Conservation (phyloP, 1,284 basidiomycete species). For the Bondarzewia mesenterica region DNA sequence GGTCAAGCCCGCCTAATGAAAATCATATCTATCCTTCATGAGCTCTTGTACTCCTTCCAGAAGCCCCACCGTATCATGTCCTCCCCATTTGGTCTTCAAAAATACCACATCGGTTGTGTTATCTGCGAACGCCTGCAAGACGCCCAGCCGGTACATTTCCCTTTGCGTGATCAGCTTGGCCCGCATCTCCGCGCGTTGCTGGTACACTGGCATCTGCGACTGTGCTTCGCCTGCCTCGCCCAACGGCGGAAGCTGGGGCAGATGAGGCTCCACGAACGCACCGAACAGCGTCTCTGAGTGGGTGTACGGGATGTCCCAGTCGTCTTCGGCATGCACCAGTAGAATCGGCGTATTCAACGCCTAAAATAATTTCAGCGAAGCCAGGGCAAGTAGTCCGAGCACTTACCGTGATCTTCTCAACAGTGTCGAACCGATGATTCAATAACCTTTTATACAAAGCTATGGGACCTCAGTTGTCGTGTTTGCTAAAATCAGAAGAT, state of each 20-base stretch:
- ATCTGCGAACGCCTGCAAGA: conserved; percentile 41
- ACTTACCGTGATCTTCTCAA: conserved; percentile 49
- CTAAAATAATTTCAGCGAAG: conserved; percentile 3
- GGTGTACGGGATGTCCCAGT: conserved; percentile 70
- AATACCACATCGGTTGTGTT: conserved; percentile 41
- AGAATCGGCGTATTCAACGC: conserved; percentile 51
- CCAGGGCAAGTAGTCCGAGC: background rate
- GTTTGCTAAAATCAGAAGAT: background rate
- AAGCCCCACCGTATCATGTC: conserved; percentile 56
- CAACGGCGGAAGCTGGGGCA: conserved; percentile 38
- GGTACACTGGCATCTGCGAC: conserved; percentile 18
- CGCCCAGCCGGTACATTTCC: conserved; percentile 49
- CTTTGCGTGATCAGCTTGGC: conserved; percentile 37
- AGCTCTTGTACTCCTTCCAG: conserved; percentile 70
- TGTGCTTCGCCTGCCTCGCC: conserved; percentile 15
- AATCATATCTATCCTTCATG: conserved; percentile 48
- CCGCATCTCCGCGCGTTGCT: conserved; percentile 29
- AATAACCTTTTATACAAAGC: conserved; percentile 52
- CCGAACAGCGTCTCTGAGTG: conserved; percentile 76
- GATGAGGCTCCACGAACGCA: conserved; percentile 52
- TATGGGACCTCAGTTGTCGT: conserved; percentile 22
- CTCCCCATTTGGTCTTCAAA: conserved; percentile 55
- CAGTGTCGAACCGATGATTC: conserved; percentile 59
- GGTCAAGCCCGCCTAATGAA: too few species aligned
- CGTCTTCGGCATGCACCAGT: conserved; percentile 75